phyloP scores from a whole-genome alignment of 441 rosid species.

The Sinapis alba region DNA sequence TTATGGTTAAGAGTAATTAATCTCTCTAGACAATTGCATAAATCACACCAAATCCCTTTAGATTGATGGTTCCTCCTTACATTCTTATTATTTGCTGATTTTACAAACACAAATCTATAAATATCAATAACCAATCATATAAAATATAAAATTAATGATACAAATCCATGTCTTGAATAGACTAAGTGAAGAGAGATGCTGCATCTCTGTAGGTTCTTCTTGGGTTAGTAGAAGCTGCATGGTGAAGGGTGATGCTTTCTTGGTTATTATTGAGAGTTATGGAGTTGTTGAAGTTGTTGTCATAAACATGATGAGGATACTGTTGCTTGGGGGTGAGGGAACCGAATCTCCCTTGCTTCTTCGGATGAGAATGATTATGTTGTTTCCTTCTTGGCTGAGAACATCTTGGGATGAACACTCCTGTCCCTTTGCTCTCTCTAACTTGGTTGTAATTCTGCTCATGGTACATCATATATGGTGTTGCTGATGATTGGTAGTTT shows the following conservation, averaged over 20 bases:
- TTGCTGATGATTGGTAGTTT: slow-evolving; percentile 42
- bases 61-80: slow-evolving; percentile 31
- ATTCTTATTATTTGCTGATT: slow-evolving; percentile 33
- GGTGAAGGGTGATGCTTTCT: slow-evolving; percentile 28
- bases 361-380: slow-evolving; percentile 38
- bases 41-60: slow-evolving; percentile 36
- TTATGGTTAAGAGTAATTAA: background rate
- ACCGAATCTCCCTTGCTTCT: slow-evolving; percentile 58
- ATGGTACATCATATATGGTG: slow-evolving; percentile 45
- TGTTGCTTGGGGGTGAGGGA: slow-evolving; percentile 55
- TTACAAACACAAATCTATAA: slow-evolving; percentile 23
- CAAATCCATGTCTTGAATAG: slow-evolving; percentile 31
- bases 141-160: slow-evolving; percentile 30
- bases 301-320: slow-evolving; percentile 28
- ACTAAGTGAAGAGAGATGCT: slow-evolving; percentile 43
- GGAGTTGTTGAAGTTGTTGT: slow-evolving; percentile 13
- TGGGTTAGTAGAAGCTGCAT: slow-evolving; percentile 31
- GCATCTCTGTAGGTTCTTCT: slow-evolving; percentile 46
- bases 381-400: slow-evolving; percentile 66
- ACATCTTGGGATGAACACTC: slow-evolving; percentile 85
- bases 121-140: slow-evolving; percentile 32
- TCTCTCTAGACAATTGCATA: slow-evolving; percentile 7
- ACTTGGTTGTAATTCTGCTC: slow-evolving; percentile 50
- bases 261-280: slow-evolving; percentile 29
- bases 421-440: slow-evolving; percentile 93